phyloP scores from a whole-genome alignment of 2,329 filamentous ascomycete species.

The Massarina eburnea region DNA sequence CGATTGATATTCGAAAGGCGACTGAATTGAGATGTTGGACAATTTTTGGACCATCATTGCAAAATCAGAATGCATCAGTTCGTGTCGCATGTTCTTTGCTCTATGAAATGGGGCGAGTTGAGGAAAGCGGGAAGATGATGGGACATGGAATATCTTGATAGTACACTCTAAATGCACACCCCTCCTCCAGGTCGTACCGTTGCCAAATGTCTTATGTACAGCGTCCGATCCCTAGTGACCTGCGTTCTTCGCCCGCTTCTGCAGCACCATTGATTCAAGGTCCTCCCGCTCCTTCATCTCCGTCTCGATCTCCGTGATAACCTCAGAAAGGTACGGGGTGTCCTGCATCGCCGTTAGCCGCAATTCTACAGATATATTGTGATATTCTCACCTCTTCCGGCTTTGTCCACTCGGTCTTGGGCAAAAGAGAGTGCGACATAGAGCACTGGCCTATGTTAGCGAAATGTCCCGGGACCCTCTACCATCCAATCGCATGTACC shows the following conservation, averaged over 20 bases:
- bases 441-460: slow-evolving; percentile 57
- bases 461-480: neutral
- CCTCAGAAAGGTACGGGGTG: slow-evolving; percentile 63
- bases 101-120: too few species aligned
- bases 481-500: slow-evolving; percentile 49
- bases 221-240: slow-evolving; percentile 21
- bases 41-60: too few species aligned
- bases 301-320: slow-evolving; percentile 69
- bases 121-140: too few species aligned
- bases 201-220: slow-evolving; percentile 20
- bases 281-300: slow-evolving; percentile 69
- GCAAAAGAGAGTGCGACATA: slow-evolving; percentile 65
- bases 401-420: slow-evolving; percentile 68
- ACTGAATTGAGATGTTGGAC: too few species aligned
- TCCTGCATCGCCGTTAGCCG: slow-evolving; percentile 54
- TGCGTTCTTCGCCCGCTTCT: slow-evolving; percentile 40
- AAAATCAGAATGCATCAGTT: neutral
- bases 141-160: slow-evolving; percentile 25
- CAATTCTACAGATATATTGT: neutral
- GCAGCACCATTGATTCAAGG: slow-evolving; percentile 66
- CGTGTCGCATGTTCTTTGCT: too few species aligned
- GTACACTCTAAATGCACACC: slow-evolving; percentile 47
- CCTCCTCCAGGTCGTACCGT: slow-evolving; percentile 15
- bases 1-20: too few species aligned
- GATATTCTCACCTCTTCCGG: slow-evolving; percentile 59